Evolutionary conservation across 768 basidiomycete species (phyloP).

Genomic region (Thelephora aurantiotincta): DNA sequence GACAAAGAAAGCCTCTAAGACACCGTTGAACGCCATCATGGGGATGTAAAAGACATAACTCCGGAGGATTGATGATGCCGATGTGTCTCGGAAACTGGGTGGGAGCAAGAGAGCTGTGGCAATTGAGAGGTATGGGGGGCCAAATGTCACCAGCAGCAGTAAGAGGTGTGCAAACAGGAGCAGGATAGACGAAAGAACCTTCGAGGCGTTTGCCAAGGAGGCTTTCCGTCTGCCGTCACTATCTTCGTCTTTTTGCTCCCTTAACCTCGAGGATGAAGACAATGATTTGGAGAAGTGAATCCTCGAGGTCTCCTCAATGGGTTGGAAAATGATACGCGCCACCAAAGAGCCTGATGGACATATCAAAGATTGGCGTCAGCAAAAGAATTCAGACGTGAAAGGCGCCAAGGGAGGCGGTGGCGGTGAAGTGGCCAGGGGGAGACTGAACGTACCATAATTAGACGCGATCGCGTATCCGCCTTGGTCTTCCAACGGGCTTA

Average conservation of each 20-base stretch:
- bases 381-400: no score
- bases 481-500: conserved; percentile 77
- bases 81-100: conserved; percentile 51
- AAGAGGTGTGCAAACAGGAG: conserved; percentile 61
- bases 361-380: neutral
- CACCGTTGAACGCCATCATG: conserved; percentile 78
- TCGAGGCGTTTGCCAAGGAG: conserved; percentile 24
- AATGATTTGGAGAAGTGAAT: conserved; percentile 72
- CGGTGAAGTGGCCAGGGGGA: no score
- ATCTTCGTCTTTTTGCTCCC: neutral
- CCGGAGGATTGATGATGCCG: conserved; percentile 62
- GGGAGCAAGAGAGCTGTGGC: conserved; percentile 61
- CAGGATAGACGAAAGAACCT: conserved; percentile 30
- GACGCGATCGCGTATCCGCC: conserved; percentile 92
- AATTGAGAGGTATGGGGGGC: conserved; percentile 59
- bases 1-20: conserved; percentile 82
- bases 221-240: neutral
- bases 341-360: conserved; percentile 62
- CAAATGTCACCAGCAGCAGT: conserved; percentile 60
- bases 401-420: no score
- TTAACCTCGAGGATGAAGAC: conserved; percentile 12
- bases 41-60: conserved; percentile 88
- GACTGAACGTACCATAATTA: conserved; percentile 64
- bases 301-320: conserved; percentile 85
- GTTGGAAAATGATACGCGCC: conserved; percentile 88